Conservation (phyloP, 805 yeast species). For the Candida pini region DNA sequence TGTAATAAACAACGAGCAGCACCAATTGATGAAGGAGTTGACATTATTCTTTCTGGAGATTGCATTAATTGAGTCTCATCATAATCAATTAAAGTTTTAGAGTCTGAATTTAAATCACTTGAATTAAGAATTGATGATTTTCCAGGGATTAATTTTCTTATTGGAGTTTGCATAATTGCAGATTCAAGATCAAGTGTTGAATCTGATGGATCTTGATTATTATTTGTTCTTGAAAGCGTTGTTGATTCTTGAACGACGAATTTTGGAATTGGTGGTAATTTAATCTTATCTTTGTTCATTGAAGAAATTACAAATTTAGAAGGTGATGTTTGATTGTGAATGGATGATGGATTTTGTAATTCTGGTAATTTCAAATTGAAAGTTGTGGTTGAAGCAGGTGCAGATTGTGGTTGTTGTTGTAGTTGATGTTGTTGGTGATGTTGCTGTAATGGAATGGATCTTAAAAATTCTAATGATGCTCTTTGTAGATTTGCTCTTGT, state of each 20-base stretch:
- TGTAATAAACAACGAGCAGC: conserved; percentile 42
- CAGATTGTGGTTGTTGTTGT: conserved; percentile 9
- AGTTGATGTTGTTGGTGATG: not conserved
- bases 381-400: conserved; percentile 17
- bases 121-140: not conserved
- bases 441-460: conserved; percentile 8
- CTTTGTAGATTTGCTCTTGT: conserved; percentile 23
- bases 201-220: conserved; percentile 1
- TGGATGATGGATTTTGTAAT: conserved; percentile 3
- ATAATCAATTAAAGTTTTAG: conserved; percentile 2
- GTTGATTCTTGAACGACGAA: too few relatives aligned
- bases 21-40: conserved; percentile 43
- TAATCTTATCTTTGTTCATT: conserved; percentile 10
- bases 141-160: conserved; percentile 1
- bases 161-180: conserved; percentile 3
- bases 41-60: conserved; percentile 34
- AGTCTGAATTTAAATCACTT: not conserved
- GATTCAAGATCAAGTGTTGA: too few relatives aligned
- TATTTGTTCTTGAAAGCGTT: too few relatives aligned
- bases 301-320: conserved; percentile 20
- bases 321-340: conserved; percentile 26
- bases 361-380: conserved; percentile 5
- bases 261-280: conserved; percentile 27
- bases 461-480: conserved; percentile 18
- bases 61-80: conserved; percentile 27